Percentiles rank a stretch among this genome's conserved stretches.
Conservation (phyloP, 768 basidiomycete species). For the Serendipita sp. region DNA sequence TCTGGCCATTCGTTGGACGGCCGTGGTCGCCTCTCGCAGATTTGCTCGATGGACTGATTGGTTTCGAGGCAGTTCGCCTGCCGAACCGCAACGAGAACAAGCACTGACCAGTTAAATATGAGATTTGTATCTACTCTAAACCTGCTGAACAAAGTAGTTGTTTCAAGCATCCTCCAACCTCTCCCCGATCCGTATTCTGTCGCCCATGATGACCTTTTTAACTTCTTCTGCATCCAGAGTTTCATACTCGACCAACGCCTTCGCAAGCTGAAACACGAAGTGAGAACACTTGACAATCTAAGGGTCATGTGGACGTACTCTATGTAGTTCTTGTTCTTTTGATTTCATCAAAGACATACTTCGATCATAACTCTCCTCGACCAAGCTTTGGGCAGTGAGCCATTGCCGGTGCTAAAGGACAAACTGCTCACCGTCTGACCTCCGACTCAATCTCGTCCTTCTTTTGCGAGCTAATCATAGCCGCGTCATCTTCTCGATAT, state of each 20-base stretch:
- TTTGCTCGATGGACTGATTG: neutral
- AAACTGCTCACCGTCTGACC: conserved; percentile 49
- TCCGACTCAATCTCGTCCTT: conserved; percentile 80
- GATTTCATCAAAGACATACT: conserved; percentile 46
- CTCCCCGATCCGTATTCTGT: conserved; percentile 53
- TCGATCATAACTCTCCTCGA: conserved; percentile 54
- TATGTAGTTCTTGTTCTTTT: conserved; percentile 60
- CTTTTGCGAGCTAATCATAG: conserved; percentile 49
- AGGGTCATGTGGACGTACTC: conserved; percentile 26
- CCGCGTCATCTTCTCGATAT: conserved; percentile 55
- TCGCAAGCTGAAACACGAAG: conserved; percentile 46
- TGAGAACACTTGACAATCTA: neutral
- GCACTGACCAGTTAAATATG: neutral
- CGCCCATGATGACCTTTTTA: conserved; percentile 65
- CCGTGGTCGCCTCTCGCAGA: neutral
- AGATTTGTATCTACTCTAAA: neutral
- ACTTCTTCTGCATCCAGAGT: conserved; percentile 82
- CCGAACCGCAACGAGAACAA: neutral
- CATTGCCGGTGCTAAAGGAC: neutral
- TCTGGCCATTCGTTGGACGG: neutral
- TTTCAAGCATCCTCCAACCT: conserved; percentile 24
- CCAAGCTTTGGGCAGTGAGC: conserved; percentile 26
- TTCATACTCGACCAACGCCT: conserved; percentile 88
- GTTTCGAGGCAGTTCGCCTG: neutral
- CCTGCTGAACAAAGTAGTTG: neutral